Evolutionary conservation across 495 filamentous ascomycete species (phyloP).

Genomic region (Aspergillus olivimuriae): DNA sequence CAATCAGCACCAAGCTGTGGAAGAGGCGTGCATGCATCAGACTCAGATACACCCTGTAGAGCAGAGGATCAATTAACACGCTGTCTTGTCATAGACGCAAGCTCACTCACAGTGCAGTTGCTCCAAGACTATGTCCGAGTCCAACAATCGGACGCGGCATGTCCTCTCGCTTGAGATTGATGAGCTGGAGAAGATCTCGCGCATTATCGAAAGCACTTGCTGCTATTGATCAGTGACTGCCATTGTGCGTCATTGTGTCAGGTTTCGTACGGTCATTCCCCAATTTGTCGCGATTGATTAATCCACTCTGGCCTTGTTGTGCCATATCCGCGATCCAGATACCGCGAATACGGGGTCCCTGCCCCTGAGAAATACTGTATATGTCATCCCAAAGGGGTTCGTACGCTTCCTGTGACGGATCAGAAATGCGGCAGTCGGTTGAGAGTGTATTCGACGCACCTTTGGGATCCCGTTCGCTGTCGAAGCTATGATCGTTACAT

Average conservation of each 20-base stretch:
- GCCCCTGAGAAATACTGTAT: neutral
- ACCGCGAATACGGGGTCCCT: constrained; percentile 1
- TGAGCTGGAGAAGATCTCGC: constrained; percentile 4
- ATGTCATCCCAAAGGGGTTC: constrained; percentile 9
- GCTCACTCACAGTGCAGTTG: neutral
- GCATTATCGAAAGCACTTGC: constrained; percentile 2
- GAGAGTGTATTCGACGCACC: neutral
- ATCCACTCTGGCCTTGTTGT: constrained; percentile 1
- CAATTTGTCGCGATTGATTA: constrained; percentile 4
- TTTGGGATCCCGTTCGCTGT: constrained; percentile 4
- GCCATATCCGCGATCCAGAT: constrained; percentile 9
- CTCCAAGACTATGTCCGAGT: constrained; percentile 9
- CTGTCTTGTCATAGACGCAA: neutral
- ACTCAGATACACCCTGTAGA: neutral
- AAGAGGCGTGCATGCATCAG: constrained; percentile 6
- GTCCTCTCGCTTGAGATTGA: constrained; percentile 4
- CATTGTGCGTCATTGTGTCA: neutral
- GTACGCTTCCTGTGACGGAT: constrained; percentile 3
- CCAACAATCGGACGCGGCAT: constrained; percentile 8
- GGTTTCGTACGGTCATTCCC: constrained; percentile 3
- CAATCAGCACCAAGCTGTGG: constrained; percentile 3
- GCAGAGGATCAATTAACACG: neutral
- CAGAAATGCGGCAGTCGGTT: neutral
- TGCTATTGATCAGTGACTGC: neutral
- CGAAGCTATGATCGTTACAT: constrained; percentile 5